Base-by-base conservation (phyloP, 495 filamentous ascomycete genomes). In the Immersiella caudata region DNA sequence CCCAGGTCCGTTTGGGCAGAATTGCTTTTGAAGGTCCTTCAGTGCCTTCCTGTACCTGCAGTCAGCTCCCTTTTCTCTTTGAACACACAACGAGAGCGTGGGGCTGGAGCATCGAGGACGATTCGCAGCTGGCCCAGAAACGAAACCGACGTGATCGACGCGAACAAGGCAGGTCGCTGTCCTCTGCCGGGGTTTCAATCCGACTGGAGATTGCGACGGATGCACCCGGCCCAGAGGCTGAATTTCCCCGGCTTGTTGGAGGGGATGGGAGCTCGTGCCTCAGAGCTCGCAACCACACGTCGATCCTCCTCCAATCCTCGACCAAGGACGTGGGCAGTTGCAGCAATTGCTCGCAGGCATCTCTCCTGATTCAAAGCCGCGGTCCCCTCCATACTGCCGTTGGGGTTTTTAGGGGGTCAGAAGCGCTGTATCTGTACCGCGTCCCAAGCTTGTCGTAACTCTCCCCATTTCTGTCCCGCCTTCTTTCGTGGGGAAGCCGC, bases 161-260 rank as follows among this genome's bases (percentile, higher is more conserved):
- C 26, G 21, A 36, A 60, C 59, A 35, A 49, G 25, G 59, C 33
- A 62, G 36, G 33, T 49, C n/a, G 33, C 59, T 29, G 33, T 24
- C 36, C 59, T 64, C 62, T 65, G 63, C 63, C 63, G 63, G 51
- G 63, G 51, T 18, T 21, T 20, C 51, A 21, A 56, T 65, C 51
- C 29, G 63, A 57, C 52, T 57, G 52, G 63, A 65, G 63, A 65
- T 65, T 65, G 56, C 55, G 52, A 58, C 63, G 63, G 63, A 65
- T 65, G 63, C 51, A 57, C 52, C 63, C 63, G 63, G 63, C 36
- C 35, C 60, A 65, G 63, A 65, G 63, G 63, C 63, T 65, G 63
- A 65, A 63, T 67, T 60, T 67, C 55, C 55, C 60, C 26, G 67
- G 27, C 62, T 36, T 59, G 51, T 36, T 59, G 51, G 64, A 59